Percentiles rank a stretch among this genome's conserved stretches.
Conservation (phyloP, 805 yeast genomes). For the Candida chilensis region DNA sequence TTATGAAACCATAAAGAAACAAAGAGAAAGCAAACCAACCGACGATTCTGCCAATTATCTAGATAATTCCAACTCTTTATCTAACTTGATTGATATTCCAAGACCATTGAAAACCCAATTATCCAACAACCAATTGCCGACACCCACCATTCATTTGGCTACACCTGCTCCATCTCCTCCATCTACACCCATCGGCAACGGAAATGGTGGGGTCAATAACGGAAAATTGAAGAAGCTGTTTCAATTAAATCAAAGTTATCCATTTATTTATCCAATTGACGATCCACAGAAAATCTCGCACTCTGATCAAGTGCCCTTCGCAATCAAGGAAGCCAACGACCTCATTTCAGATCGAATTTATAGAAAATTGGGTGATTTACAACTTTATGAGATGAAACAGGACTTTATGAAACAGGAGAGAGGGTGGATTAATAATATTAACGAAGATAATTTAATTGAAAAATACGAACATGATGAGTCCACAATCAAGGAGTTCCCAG, state of each 20-base stretch:
- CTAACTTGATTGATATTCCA: constrained; percentile 53
- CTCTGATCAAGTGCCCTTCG: constrained; percentile 43
- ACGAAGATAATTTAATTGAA: constrained; percentile 1
- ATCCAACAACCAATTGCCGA: constrained; percentile 34
- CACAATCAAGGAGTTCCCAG: constrained; percentile 19
- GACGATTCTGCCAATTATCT: constrained; percentile 8
- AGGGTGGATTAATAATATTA: constrained; percentile 27
- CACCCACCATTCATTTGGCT: constrained; percentile 60
- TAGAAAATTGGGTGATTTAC: constrained; percentile 59
- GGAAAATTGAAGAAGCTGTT: constrained; percentile 42
- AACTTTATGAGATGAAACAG: constrained; percentile 66
- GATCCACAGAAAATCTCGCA: constrained; percentile 13
- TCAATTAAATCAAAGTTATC: constrained; percentile 60
- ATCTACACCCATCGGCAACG: constrained; percentile 32
- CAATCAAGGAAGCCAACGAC: constrained; percentile 72
- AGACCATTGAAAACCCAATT: constrained; percentile 39
- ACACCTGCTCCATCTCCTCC: constrained; percentile 89
- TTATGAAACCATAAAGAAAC: constrained; percentile 8
- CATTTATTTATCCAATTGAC: constrained; percentile 52
- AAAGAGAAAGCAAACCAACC: constrained; percentile 1
- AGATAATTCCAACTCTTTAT: constrained; percentile 40
- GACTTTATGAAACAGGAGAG: constrained; percentile 66
- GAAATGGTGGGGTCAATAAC: constrained; percentile 14
- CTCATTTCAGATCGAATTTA: constrained; percentile 54
- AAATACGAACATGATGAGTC: constrained; percentile 1